A percentile compares a stretch with the other conserved stretches of the same genome.
Evolutionary conservation across 768 basidiomycete genomes (phyloP).

Genomic region (Boletus reticuloceps): DNA sequence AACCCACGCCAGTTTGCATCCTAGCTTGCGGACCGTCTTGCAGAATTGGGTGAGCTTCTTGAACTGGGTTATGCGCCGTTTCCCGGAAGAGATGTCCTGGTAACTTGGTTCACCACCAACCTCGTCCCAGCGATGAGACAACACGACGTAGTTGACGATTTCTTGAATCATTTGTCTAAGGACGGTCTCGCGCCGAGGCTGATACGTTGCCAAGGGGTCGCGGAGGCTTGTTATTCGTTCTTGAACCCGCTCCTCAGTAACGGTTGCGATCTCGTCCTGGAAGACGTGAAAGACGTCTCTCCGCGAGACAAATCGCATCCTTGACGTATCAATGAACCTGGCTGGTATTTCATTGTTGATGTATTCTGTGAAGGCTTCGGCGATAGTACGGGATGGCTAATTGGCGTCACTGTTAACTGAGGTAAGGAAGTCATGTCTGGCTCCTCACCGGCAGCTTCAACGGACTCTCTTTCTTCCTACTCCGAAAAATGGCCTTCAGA

Average conservation of each 20-base stretch:
- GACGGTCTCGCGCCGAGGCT: neutral
- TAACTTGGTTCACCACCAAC: constrained; percentile 9
- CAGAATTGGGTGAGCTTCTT: constrained; percentile 7
- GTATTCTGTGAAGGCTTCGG: constrained; percentile 5
- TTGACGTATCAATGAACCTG: constrained; percentile 6
- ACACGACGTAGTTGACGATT: constrained; percentile 6
- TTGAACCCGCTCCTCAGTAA: constrained; percentile 3
- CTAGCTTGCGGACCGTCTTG: neutral
- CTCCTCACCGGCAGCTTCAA: too few species aligned
- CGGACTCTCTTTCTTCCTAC: too few species aligned
- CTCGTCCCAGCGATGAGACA: constrained; percentile 16
- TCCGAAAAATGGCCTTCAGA: too few species aligned
- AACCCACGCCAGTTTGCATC: constrained; percentile 7
- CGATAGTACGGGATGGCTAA: neutral
- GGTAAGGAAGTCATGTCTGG: too few species aligned
- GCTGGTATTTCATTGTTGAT: constrained; percentile 13
- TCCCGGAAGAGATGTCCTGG: neutral
- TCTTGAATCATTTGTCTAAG: constrained; percentile 13
- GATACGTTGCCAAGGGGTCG: neutral
- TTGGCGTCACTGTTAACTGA: neutral
- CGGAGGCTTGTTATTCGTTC: neutral
- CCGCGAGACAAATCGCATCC: constrained; percentile 5
- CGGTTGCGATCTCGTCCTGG: neutral
- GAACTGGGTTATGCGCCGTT: neutral
- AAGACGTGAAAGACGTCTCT: constrained; percentile 4